Evolutionary conservation across 2,329 filamentous ascomycete species (phyloP), one percentile per base, ranked within the genome.

Genomic region (Aspergillus sp.): DNA sequence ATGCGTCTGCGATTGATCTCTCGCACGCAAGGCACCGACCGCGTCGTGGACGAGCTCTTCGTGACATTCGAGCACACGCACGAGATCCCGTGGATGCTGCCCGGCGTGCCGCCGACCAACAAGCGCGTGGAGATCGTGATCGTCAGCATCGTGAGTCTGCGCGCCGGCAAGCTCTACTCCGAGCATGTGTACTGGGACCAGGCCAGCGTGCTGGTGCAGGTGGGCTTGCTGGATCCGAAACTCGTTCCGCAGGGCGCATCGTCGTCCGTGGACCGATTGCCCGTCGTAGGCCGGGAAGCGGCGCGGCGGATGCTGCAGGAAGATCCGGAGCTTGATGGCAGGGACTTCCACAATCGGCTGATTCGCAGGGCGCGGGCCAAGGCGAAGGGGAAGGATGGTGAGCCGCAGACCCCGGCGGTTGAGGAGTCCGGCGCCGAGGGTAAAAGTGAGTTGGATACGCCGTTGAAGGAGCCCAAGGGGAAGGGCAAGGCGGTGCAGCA

Each of bases 131-230:
- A 87, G 66, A 76, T 85, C 3, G 79, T 84, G 0, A 70, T 87
- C 2, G 81, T 87, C 1, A 82, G 78, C 55, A 82, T 87, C 9
- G 84, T 87, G 2, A 80, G 80, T 31, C 75, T 87, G 55, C 73
- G 82, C 14, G 83, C 77, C 0, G 82, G 81, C 0, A 82, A 80
- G 63, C 70, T 87, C 12, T 84, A 80, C 70, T 81, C 80, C 18
- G 85, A 87, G 68, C 79, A 85, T 54, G 72, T 86, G 3, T 87
- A 87, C 67, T 87, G 85, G 85, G 85, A 87, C 64, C 85, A 87
- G 65, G 85, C 85, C 10, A 82, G 78, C 52, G 84, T 87, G 7
- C 69, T 87, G 14, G 81, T 86, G 49, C 85, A 87, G 67, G 75
- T 85, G 0, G 85, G 85, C 0, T 65, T 87, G 59, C 59, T 87